Percentiles rank a stretch among this genome's conserved stretches.
Conservation (phyloP, 768 basidiomycete genomes). For the Naganishia friedmannii region DNA sequence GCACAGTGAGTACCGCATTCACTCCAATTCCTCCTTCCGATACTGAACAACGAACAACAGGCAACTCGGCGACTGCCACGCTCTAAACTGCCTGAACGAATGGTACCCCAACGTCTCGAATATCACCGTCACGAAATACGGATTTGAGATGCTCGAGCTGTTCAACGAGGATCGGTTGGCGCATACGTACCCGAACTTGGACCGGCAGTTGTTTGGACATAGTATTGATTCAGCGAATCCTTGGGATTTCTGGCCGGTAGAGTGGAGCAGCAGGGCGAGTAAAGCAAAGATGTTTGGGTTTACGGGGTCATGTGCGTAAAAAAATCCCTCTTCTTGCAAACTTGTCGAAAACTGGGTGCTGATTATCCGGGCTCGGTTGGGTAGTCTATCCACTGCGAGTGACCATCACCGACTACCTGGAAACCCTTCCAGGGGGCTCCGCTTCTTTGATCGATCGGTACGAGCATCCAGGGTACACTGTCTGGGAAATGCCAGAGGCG, state of each 20-base stretch:
- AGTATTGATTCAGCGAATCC: constrained; percentile 50
- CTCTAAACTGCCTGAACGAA: constrained; percentile 41
- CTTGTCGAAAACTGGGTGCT: not conserved
- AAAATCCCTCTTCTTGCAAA: not conserved
- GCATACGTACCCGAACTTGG: constrained; percentile 36
- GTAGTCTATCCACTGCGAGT: constrained; percentile 50
- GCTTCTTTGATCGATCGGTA: constrained; percentile 38
- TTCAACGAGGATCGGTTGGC: constrained; percentile 41
- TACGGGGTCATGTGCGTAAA: constrained; percentile 47
- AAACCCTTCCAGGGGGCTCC: constrained; percentile 10
- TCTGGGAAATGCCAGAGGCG: constrained; percentile 33
- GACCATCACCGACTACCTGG: constrained; percentile 37
- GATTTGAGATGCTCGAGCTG: constrained; percentile 48
- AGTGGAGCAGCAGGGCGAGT: constrained; percentile 39
- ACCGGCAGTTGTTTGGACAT: constrained; percentile 49
- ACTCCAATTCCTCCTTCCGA: not conserved
- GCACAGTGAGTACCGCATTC: constrained; percentile 43
- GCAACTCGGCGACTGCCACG: constrained; percentile 50
- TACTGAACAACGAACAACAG: not conserved
- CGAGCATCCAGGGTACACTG: constrained; percentile 45
- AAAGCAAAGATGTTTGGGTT: constrained; percentile 49
- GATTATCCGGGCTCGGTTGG: not conserved
- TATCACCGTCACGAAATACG: constrained; percentile 51
- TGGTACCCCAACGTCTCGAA: constrained; percentile 49
- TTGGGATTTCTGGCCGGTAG: constrained; percentile 49